phyloP scores from a whole-genome alignment of 202 grass and related monocot genomes.

The Schoenoplectus tabernaemontani region DNA sequence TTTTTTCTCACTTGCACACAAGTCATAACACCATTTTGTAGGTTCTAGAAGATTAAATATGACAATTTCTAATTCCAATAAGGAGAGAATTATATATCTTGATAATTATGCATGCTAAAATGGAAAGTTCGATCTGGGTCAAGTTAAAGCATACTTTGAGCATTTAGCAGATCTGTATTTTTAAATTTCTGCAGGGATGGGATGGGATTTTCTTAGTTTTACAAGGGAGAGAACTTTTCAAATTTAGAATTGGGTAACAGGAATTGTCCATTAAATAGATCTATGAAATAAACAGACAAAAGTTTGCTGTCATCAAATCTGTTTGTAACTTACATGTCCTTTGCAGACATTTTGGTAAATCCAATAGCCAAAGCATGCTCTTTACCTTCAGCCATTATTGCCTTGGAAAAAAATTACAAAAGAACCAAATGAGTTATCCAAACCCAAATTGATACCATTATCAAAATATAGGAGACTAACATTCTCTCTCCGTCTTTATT shows the following conservation, averaged over 20 bases:
- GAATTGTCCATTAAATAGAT: not conserved
- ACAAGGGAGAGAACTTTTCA: not conserved
- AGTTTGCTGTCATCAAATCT: not conserved
- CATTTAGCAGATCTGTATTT: not conserved
- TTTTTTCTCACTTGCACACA: not conserved
- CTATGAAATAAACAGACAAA: not conserved
- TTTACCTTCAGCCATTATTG: conserved; percentile 98
- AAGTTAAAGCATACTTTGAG: not conserved
- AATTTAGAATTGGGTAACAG: not conserved
- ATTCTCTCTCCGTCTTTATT: not conserved
- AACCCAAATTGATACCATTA: not conserved
- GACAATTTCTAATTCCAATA: not conserved
- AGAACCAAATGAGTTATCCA: not conserved
- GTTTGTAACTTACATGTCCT: conserved; percentile 67
- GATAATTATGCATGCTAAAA: not conserved
- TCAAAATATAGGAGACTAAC: not conserved
- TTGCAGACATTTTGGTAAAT: conserved; percentile 87
- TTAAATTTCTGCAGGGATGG: not conserved
- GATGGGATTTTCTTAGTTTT: not conserved
- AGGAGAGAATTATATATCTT: not conserved
- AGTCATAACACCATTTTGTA: not conserved
- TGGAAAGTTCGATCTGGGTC: not conserved
- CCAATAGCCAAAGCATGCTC: conserved; percentile 90
- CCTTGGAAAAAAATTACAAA: conserved; percentile 28
- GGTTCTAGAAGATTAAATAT: not conserved